Base-by-base conservation (phyloP, 495 filamentous ascomycete genomes). In the Lophiotrema nucula region DNA sequence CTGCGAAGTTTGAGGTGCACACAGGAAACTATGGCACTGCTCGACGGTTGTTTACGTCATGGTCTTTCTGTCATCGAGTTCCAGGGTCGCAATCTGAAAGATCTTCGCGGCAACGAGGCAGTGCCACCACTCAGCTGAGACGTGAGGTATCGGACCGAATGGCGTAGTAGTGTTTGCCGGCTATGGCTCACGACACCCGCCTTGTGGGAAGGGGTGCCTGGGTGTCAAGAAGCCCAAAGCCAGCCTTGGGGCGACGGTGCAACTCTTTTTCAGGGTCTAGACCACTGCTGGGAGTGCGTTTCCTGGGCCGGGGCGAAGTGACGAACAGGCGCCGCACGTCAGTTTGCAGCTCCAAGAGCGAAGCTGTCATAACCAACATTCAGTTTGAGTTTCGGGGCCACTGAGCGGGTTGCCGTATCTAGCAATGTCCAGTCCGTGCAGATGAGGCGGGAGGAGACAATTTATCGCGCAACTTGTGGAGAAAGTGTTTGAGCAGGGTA, bases 131-230 rank as follows among this genome's bases (percentile, higher is more conserved):
- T 42, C 8, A 43, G 55, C 53, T 56, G 53, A 56, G 43, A 56
- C 46, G 24, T 45, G 21, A 44, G 13, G n/a, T 38, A 58, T 58
- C 55, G 55, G 55, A 27, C 55, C 55, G 55, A 58, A 26, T 58
- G 18, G 6, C 21, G 2, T 19, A 47, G 23, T 50, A 41, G 2
- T 41, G 31, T 58, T 24, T 37, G 35, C 46, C 46, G n/a, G 47
- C 37, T 43, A 22, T 21, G 55, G 55, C 22, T 38, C 44, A 50
- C 26, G 37, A 45, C 46, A 51, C 16, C 45, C 37, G 33, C 33
- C 5, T 51, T 12, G 39, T 46, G 5, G 23, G 24, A 49, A 42
- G 45, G 54, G 23, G 33, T 38, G 19, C 44, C 44, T 49, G 31
- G 54, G 19, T 26, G 37, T 26, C 28, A 42, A 41, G 31, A 19